Conservation (phyloP, 257 asterid species). For the Eucommia ulmoides region DNA sequence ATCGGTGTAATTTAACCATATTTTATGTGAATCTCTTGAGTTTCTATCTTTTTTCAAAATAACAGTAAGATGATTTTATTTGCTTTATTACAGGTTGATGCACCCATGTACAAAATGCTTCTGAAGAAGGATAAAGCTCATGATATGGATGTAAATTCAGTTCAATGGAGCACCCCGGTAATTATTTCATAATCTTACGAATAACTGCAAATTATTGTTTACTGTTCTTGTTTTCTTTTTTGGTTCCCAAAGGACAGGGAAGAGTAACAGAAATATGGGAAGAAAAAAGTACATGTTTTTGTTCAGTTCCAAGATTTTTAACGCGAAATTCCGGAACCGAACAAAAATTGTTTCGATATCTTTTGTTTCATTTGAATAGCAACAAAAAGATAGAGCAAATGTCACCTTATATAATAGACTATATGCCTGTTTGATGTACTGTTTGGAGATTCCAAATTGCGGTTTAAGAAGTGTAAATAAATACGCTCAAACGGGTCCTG, state of each 20-base stretch:
- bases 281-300: background rate
- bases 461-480: background rate
- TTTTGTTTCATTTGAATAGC: no score
- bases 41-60: background rate
- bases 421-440: background rate
- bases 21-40: background rate
- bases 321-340: background rate
- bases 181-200: background rate
- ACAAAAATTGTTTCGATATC: background rate
- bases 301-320: background rate
- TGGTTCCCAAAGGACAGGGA: no score
- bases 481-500: no score
- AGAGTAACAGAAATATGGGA: no score
- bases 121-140: conserved; percentile 79
- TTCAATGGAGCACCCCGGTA: conserved; percentile 78
- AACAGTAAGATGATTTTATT: conserved; percentile 1
- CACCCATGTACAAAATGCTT: conserved; percentile 54
- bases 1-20: background rate
- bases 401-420: no score
- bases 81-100: conserved; percentile 38
- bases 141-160: conserved; percentile 80
- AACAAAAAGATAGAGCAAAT: no score
- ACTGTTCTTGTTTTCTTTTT: background rate
- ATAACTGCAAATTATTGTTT: background rate
- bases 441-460: background rate